Conservation (phyloP, 192 early-diverging fungal genomes). For the Borealophlyctis nickersoniae region DNA sequence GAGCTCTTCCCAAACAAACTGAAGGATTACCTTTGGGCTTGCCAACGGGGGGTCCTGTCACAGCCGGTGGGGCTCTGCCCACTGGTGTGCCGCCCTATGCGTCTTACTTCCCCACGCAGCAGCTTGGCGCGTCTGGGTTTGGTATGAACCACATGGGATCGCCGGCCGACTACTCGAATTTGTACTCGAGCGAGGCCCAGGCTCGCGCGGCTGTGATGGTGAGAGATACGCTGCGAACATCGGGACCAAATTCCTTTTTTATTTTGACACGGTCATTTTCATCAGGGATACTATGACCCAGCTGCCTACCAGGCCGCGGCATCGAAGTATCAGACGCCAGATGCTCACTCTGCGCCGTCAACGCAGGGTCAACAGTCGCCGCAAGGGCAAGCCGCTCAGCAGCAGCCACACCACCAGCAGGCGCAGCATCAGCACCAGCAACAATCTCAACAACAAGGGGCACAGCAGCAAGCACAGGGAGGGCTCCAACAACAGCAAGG, state of each 20-base stretch:
- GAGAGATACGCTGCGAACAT: background rate
- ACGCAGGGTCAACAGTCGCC: background rate
- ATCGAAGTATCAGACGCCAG: slow-evolving; percentile 15
- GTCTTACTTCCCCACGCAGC: slow-evolving; percentile 26
- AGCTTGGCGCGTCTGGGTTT: slow-evolving; percentile 28
- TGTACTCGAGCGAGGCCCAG: slow-evolving; percentile 31
- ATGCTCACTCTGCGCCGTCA: too few relatives aligned
- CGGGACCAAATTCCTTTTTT: background rate
- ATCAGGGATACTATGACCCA: slow-evolving; percentile 31
- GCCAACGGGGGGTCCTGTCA: background rate
- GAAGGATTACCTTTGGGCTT: slow-evolving; percentile 2
- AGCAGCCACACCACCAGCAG: background rate
- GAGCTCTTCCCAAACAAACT: slow-evolving; percentile 16
- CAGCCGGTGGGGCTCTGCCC: slow-evolving; percentile 15
- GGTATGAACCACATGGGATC: slow-evolving; percentile 39
- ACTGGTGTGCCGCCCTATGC: slow-evolving; percentile 22
- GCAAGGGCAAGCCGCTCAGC: background rate
- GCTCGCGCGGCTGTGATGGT: slow-evolving; percentile 26
- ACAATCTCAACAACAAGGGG: background rate
- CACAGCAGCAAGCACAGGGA: slow-evolving; percentile 13
- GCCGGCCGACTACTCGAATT: slow-evolving; percentile 37
- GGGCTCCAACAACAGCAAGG: slow-evolving; percentile 36
- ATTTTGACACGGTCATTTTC: background rate
- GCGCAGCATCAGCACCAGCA: background rate
- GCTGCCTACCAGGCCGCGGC: slow-evolving; percentile 11